phyloP scores from a whole-genome alignment of 768 basidiomycete genomes.

The Lanmaoa pseudosensibilis region DNA sequence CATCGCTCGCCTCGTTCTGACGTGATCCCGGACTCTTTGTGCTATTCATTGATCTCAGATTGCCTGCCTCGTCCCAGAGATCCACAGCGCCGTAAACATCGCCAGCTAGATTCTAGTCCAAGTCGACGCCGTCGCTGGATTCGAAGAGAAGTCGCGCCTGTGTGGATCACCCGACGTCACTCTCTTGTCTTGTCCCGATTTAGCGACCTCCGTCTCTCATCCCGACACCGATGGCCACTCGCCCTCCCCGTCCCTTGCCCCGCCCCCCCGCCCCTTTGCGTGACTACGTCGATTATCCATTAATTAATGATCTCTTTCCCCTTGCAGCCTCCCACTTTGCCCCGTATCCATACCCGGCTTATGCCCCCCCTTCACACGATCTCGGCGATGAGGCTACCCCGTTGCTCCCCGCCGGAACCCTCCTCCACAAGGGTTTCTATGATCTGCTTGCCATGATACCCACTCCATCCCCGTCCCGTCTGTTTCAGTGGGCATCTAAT shows the following conservation, averaged over 20 bases:
- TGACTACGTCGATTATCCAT: background rate
- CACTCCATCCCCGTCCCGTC: constrained; percentile 62
- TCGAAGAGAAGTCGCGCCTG: too few species aligned
- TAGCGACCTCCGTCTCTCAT: background rate
- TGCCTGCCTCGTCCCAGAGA: background rate
- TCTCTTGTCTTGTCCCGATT: background rate
- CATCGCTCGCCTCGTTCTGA: too few species aligned
- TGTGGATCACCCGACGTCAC: background rate
- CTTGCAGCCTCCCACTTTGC: background rate
- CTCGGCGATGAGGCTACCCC: constrained; percentile 37
- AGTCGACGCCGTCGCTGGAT: too few species aligned
- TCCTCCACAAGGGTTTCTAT: constrained; percentile 89
- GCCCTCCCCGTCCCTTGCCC: background rate
- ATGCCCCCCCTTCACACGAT: background rate
- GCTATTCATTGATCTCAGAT: background rate
- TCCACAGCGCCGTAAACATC: background rate
- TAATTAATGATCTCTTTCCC: background rate
- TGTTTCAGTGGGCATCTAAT: constrained; percentile 53
- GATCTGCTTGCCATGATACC: constrained; percentile 80
- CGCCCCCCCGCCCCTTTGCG: background rate
- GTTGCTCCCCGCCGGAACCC: constrained; percentile 62
- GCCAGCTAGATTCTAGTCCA: too few species aligned
- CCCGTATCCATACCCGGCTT: constrained; percentile 2
- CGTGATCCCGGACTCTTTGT: background rate
- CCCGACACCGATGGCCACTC: constrained; percentile 5